Base-by-base conservation (phyloP, 805 yeast species). In the Lipomyces orientalis region DNA sequence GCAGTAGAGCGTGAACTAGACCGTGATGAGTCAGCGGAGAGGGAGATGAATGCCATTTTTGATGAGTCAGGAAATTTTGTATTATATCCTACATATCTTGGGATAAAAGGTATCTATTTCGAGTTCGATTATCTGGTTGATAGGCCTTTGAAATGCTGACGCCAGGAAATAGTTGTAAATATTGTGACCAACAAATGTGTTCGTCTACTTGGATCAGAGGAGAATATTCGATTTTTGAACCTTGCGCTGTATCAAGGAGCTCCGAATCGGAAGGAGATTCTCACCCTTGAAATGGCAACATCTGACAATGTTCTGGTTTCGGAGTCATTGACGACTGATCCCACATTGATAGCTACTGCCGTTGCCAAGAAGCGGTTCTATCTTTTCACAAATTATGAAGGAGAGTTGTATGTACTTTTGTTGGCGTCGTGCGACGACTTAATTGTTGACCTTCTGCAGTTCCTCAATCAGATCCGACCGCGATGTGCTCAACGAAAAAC, bases 231-330 rank as follows among this genome's bases (percentile, higher is more conserved):
- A 52, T 79, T 78, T 64, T 12, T 70, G 7, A 61, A 70, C 19
- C 51, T 77, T 29, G 66, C 77, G 4, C 58, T 80, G n/a, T 77
- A 75, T 61, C 80, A 79, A 55, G 78, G 78, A 16, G 66, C 74
- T 4, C 75, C 78, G 8, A 67, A 71, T 34, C 63, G 73, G 19
- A 70, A 68, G 39, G 69, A 66, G 19, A 62, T 73, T 9, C 33
- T 77, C 56, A 75, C 78, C 1, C 65, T 76, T 19, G 81, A 77
- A 22, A 75, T 75, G 74, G 77, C 79, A 1, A 69, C 79, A 8
- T 71, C 77, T 10, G 75, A 74, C n/a, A 78, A 78, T 58, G 73
- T 73, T 37, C 69, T 78, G 10, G 69, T 79, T 8, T 54, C 70
- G 25, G 72, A 75, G 56, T 70, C 78, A 12, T 55, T 70, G 55